A percentile compares a stretch with the other conserved stretches of the same genome.
Conservation (phyloP, 192 early-diverging fungal genomes). For the Polychytrium aggregatum region DNA sequence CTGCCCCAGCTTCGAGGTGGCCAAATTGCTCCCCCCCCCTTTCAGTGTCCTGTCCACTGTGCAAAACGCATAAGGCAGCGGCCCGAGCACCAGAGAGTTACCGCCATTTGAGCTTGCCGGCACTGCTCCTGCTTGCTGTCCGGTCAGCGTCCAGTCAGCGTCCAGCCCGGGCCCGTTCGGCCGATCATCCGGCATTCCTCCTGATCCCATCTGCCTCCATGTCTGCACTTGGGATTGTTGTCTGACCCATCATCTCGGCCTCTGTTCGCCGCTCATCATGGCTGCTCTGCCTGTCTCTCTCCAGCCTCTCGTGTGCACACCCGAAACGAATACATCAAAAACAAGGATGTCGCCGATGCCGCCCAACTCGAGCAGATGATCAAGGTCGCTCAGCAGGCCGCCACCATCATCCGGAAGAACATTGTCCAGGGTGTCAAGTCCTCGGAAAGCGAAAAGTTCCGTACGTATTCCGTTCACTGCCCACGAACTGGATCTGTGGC, state of each 20-base stretch:
- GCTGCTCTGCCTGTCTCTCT: too few species aligned
- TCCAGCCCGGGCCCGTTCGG: too few species aligned
- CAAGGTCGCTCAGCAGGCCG: conserved; percentile 10
- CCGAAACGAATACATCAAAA: background rate
- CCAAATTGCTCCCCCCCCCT: too few species aligned
- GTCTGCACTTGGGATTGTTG: background rate
- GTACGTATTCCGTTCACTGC: too few species aligned
- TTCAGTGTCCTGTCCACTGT: too few species aligned
- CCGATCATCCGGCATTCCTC: too few species aligned
- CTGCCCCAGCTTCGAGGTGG: conserved; percentile 4
- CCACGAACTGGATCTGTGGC: too few species aligned
- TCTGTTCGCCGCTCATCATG: conserved; percentile 3
- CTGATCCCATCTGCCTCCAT: background rate
- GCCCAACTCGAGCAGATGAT: conserved; percentile 6
- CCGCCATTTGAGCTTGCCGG: background rate
- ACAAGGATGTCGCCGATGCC: conserved; percentile 4
- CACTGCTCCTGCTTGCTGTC: background rate
- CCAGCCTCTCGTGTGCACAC: too few species aligned
- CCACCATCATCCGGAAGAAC: conserved; percentile 14
- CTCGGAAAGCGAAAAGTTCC: conserved; percentile 3
- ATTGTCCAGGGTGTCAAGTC: conserved; percentile 16
- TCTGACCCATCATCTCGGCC: conserved; percentile 8
- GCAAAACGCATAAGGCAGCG: too few species aligned
- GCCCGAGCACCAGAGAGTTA: background rate
- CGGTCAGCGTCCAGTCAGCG: background rate